Conservation (phyloP, 1,284 basidiomycete genomes). For the Takashimella koratensis region DNA sequence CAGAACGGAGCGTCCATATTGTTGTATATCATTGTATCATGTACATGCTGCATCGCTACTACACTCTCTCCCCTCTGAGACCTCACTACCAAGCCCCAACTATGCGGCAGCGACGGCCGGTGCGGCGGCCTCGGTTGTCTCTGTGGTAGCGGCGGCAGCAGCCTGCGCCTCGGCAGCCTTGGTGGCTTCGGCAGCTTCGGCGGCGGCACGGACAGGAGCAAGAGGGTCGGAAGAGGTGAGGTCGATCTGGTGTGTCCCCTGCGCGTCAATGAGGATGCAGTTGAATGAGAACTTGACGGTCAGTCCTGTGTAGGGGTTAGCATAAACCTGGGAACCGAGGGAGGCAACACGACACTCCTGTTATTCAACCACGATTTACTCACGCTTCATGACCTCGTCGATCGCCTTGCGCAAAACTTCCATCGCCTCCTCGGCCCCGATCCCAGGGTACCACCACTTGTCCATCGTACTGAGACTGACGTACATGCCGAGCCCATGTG, state of each 20-base stretch:
- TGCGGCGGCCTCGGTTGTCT: background rate
- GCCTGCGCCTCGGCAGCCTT: conserved; percentile 8
- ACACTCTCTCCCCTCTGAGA: background rate
- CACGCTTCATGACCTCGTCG: conserved; percentile 77
- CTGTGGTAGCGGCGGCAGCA: conserved; percentile 1
- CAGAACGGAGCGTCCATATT: too few species aligned
- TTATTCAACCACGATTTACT: conserved; percentile 20
- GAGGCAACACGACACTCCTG: too few species aligned
- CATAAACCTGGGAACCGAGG: too few species aligned
- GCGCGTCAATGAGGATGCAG: conserved; percentile 85
- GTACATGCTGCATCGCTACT: conserved; percentile 14
- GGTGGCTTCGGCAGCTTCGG: conserved; percentile 25
- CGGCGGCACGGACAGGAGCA: conserved; percentile 7
- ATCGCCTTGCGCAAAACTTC: conserved; percentile 81
- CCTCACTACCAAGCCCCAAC: too few species aligned
- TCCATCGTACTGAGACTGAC: conserved; percentile 91
- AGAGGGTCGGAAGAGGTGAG: conserved; percentile 35
- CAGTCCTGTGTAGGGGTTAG: conserved; percentile 48
- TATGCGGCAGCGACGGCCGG: conserved; percentile 8
- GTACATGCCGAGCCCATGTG: conserved; percentile 92
- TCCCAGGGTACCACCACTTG: conserved; percentile 57
- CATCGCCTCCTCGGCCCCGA: conserved; percentile 68
- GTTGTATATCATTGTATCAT: too few species aligned
- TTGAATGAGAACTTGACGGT: conserved; percentile 81
- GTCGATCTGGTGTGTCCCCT: conserved; percentile 76